Percentiles rank a stretch among this genome's conserved stretches.
phyloP scores from a whole-genome alignment of 768 basidiomycete species.

The Mycena vitilis region DNA sequence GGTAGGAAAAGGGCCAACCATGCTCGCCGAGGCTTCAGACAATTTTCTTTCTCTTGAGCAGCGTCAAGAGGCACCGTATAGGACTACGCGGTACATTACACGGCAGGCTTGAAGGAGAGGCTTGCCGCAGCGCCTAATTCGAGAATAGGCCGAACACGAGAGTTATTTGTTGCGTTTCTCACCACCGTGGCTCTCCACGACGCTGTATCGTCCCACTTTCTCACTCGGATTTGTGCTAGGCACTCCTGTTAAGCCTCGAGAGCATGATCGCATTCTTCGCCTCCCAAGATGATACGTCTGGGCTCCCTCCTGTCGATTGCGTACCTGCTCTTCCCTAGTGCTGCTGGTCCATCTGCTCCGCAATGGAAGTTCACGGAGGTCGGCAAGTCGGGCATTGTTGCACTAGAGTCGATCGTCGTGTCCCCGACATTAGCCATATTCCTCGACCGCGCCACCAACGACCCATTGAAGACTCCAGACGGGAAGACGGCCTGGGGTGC shows the following conservation, averaged over 20 bases:
- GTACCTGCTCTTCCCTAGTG: constrained; percentile 19
- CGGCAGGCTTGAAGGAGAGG: background rate
- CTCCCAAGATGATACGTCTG: constrained; percentile 28
- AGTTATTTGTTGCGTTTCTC: constrained; percentile 5
- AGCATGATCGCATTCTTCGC: background rate
- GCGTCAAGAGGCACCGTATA: background rate
- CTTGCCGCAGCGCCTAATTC: background rate
- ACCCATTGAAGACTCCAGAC: constrained; percentile 43
- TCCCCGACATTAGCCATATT: constrained; percentile 41
- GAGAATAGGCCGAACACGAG: background rate
- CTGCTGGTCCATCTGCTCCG: constrained; percentile 17
- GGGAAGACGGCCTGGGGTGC: constrained; percentile 40
- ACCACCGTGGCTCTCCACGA: constrained; percentile 17
- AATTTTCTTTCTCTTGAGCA: background rate
- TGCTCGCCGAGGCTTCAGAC: background rate
- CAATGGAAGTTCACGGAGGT: constrained; percentile 43
- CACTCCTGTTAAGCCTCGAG: constrained; percentile 7
- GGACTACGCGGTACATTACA: background rate
- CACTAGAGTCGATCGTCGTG: constrained; percentile 42
- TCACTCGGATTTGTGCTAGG: background rate
- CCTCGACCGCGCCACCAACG: constrained; percentile 31
- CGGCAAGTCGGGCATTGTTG: constrained; percentile 41
- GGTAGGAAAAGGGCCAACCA: background rate
- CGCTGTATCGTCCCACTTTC: background rate
- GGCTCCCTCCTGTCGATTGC: constrained; percentile 25